Base-by-base conservation (phyloP, 2,329 filamentous ascomycete genomes). In the Fusarium siculi region DNA sequence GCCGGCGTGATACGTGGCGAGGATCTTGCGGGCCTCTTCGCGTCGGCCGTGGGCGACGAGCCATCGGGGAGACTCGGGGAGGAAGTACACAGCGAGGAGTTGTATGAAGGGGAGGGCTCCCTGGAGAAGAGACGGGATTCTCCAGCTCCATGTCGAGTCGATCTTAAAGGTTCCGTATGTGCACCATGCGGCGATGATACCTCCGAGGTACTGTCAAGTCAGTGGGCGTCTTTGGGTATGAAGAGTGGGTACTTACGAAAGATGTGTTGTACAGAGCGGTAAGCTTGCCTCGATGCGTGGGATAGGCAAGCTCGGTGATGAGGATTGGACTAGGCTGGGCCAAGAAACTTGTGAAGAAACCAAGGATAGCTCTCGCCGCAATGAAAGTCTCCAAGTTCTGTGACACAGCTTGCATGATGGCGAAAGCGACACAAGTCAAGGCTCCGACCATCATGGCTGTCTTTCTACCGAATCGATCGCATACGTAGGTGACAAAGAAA, bases 1-100 rank as follows among this genome's bases (percentile, higher is more conserved):
- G 23, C 84, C 84, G 2, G 83, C 81, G 44, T 85, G 84, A 46
- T 84, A 85, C 7, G 79, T 80, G 8, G 75, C 78, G 5, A 86
- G 77, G 14, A 85, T 80, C 18, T 79, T 77, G 36, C 77, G 78
- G 8, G 84, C 82, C 34, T 84, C 79, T 40, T 79, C 79, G 28
- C 78, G 69, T 30, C 79, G 78, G 34, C 80, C 81, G 28, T 75
- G 75, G 21, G 80, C 80, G 32, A 82, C 72, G 11, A 83, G 80
- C 65, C 73, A 80, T 65, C 68, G 66, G 5, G 79, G 79, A 0
- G 75, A 79, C 16, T 80, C 78, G 6, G 79, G 79, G 3, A 80
- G 50, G 16, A 77, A 76, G 55, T 72, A 80, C 11, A 79, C 54
- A 2, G 54, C 68, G 3, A 77, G 18, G 7, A 79, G 64, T 37